Base-by-base conservation (phyloP, 139 green algal species). In the Picochlorum sp. region DNA sequence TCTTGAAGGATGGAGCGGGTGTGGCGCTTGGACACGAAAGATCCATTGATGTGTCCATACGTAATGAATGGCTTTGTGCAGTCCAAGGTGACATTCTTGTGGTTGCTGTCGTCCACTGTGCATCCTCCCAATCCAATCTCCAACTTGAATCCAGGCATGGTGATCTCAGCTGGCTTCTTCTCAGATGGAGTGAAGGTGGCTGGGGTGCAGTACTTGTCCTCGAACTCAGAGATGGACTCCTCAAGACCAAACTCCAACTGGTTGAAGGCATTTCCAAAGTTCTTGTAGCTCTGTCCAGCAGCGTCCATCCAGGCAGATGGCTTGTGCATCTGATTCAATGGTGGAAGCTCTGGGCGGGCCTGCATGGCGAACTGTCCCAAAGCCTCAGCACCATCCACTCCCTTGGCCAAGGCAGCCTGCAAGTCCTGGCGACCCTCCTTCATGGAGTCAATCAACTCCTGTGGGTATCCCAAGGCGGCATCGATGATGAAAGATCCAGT, bases 61-160 rank as follows among this genome's bases (percentile, higher is more conserved):
- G 1, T 0, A 61, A 78, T 60, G 58, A 24, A 62, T 51, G 71
- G 71, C 49, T 68, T 51, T 10, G 32, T 24, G 71, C 71, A 73
- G 49, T 68, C 49, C 10, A 26, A 54, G 34, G 18, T 13, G 26
- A 21, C 34, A 20, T 16, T 21, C 34, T 28, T 23, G 24, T 28
- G 10, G 34, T 74, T 45, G 47, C 0, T 20, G 0, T 54, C 18
- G 7, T 45, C 67, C 56, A 78, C 62, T 37, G 30, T 45, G 71
- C 71, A 78, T 15, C 24, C 30, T 52, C 71, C 71, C 37, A 56
- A 32, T 60, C 28, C 32, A 32, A 78, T 66, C 45, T 38, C 55
- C 6, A 78, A 4, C 0, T 14, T 34, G 18, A 78, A 66, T 45
- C 37, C 56, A n/a, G 61, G 49, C 20, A 65, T 58, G 34, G 34